A percentile compares a stretch with the other conserved stretches of the same genome.
These are phyloP conservation scores for Sporothrix curviconia DNA, from an alignment of 2,329 filamentous ascomycete genomes.

Conservation along the genomic window DNA sequence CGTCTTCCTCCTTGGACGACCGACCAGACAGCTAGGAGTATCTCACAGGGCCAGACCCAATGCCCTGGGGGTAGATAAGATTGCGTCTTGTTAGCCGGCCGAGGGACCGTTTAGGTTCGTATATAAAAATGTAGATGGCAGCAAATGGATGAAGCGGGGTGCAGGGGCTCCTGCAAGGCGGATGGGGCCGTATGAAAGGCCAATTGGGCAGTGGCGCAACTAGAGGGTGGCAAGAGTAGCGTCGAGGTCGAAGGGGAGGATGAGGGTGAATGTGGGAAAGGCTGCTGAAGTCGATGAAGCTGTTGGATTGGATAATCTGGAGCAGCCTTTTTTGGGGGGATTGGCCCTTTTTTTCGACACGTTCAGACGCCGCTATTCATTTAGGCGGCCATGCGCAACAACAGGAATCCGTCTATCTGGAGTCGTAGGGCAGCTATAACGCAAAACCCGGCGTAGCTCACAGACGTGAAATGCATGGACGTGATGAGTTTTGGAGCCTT, in stretches of 20 bases:
- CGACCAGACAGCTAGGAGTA: background rate
- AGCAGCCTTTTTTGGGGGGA: background rate
- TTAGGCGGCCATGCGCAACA: conserved; percentile 8
- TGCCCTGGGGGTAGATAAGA: background rate
- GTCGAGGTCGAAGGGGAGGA: no score
- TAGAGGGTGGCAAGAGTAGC: background rate
- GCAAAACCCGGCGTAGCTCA: background rate
- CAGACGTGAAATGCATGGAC: conserved; percentile 9
- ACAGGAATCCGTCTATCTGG: no score
- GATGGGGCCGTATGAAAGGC: background rate
- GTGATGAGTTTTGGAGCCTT: background rate
- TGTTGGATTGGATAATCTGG: background rate
- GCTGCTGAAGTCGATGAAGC: background rate
- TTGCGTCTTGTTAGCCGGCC: background rate
- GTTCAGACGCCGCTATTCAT: conserved; percentile 4
- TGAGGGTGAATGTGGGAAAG: background rate
- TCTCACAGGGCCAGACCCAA: background rate
- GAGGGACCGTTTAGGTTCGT: background rate
- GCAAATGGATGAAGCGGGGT: no score
- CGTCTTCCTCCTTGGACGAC: background rate
- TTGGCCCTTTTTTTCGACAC: background rate
- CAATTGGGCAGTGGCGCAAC: background rate
- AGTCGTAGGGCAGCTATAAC: no score
- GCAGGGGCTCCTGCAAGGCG: no score
- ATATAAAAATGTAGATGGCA: no score